These are phyloP conservation scores for Helminthosporium solani DNA, from an alignment of 2,329 filamentous ascomycete genomes.

Conservation along the genomic window DNA sequence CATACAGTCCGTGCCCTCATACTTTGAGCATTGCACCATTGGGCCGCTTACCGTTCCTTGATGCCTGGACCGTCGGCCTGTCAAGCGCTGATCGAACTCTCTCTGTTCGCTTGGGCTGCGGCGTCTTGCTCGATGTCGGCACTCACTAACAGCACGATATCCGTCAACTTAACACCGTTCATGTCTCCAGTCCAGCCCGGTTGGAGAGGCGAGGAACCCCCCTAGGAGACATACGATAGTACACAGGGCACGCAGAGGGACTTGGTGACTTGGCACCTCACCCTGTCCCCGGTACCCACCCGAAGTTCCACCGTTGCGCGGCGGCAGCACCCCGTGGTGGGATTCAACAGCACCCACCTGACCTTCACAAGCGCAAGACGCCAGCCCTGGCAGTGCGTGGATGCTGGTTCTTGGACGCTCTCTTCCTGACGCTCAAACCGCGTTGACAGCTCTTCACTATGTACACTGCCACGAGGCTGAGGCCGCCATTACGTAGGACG, in stretches of 20 bases:
- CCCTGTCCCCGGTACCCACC: conserved; percentile 18
- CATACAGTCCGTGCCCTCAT: conserved; percentile 5
- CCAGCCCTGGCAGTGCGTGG: conserved; percentile 23
- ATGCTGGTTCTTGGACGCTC: conserved; percentile 15
- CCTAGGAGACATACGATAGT: too few species aligned
- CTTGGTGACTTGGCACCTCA: too few species aligned
- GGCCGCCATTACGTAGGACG: conserved; percentile 27
- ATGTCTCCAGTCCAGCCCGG: too few species aligned
- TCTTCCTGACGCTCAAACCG: conserved; percentile 23
- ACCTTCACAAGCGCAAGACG: conserved; percentile 22
- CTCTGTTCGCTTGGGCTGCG: conserved; percentile 5
- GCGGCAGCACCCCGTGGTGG: conserved; percentile 19
- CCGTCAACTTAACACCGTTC: too few species aligned
- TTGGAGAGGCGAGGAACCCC: too few species aligned
- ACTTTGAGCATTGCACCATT: neutral
- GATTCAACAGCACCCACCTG: conserved; percentile 33
- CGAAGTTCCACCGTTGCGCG: conserved; percentile 18
- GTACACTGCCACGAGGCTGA: conserved; percentile 15
- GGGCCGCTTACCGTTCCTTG: conserved; percentile 11
- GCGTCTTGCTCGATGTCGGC: too few species aligned
- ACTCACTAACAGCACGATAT: too few species aligned
- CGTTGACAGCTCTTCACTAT: conserved; percentile 12
- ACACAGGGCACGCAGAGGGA: too few species aligned
- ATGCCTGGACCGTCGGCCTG: conserved; percentile 8
- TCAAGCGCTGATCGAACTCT: conserved; percentile 8